A percentile compares a stretch with the other conserved stretches of the same genome.
These are phyloP conservation scores for Fomitiporia mediterranea DNA, from an alignment of 1,284 basidiomycete species.

Conservation along the genomic window DNA sequence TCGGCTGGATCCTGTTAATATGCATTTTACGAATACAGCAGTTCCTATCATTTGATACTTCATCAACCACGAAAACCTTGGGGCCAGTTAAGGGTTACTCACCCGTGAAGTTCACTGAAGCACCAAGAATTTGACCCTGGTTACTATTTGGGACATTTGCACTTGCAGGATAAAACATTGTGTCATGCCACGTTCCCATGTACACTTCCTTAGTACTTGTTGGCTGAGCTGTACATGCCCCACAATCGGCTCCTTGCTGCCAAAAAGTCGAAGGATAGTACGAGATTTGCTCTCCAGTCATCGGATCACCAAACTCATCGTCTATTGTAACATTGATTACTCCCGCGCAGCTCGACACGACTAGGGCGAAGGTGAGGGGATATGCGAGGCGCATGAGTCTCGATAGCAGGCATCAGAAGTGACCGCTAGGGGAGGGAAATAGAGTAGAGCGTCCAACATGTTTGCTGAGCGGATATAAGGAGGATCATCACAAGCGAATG, in stretches of 20 bases:
- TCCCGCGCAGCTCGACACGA: no score
- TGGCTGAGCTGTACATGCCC: constrained; percentile 6
- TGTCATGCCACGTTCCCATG: constrained; percentile 13
- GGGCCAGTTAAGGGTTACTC: not conserved
- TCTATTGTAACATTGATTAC: constrained; percentile 15
- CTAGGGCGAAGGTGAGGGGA: no score
- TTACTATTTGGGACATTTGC: constrained; percentile 1
- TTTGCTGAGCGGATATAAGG: no score
- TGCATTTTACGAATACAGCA: constrained; percentile 8
- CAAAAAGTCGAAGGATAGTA: constrained; percentile 13
- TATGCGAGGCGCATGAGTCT: no score
- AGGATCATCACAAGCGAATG: no score
- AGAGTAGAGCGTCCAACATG: no score
- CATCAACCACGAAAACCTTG: no score
- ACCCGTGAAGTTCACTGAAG: constrained; percentile 13
- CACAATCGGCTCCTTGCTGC: constrained; percentile 11
- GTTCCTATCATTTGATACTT: not conserved
- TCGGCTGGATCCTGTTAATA: not conserved
- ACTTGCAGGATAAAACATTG: constrained; percentile 5
- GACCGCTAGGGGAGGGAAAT: no score
- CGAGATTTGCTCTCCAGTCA: constrained; percentile 6
- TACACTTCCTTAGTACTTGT: constrained; percentile 4
- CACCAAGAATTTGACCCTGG: constrained; percentile 10
- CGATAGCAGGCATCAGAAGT: no score
- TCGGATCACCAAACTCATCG: constrained; percentile 13